Conservation (phyloP, 352 stramenopile genomes). For the Achlya hypogyna region DNA sequence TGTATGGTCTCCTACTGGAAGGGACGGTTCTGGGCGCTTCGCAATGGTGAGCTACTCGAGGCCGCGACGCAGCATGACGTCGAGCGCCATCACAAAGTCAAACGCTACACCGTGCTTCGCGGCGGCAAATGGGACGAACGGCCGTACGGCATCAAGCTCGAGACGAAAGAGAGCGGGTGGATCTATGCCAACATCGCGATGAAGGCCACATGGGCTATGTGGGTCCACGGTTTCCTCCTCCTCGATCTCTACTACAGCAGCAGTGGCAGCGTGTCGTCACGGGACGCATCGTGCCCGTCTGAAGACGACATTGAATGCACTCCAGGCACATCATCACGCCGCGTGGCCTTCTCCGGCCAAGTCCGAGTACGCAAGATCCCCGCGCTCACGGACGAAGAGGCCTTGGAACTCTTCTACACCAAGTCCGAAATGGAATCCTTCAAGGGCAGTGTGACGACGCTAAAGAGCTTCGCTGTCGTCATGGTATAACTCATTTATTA, state of each 20-base stretch:
- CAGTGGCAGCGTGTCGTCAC: not conserved
- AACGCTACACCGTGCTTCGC: slow-evolving; percentile 15
- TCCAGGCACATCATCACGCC: not conserved
- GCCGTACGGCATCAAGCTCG: slow-evolving; percentile 11
- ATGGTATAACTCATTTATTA: not conserved
- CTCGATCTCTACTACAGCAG: not conserved
- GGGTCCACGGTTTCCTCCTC: slow-evolving; percentile 12
- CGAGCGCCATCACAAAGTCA: not conserved
- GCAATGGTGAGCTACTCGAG: not conserved
- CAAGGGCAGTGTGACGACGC: slow-evolving; percentile 1
- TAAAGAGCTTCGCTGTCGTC: slow-evolving; percentile 2
- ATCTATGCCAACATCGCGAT: slow-evolving; percentile 2
- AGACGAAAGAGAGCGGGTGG: slow-evolving; percentile 18
- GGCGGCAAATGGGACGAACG: slow-evolving; percentile 9
- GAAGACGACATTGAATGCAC: not conserved
- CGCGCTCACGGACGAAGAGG: slow-evolving; percentile 9
- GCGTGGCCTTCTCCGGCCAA: slow-evolving; percentile 5
- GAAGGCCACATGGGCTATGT: slow-evolving; percentile 16
- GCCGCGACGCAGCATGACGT: not conserved
- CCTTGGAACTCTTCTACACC: slow-evolving; percentile 13
- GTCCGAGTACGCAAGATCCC: slow-evolving; percentile 15
- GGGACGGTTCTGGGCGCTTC: slow-evolving; percentile 10
- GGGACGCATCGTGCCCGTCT: not conserved
- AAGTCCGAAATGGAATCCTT: slow-evolving; percentile 5
- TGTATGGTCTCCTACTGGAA: slow-evolving; percentile 16